Conservation (phyloP, 2,329 filamentous ascomycete species). For the Colletotrichum sp. region DNA sequence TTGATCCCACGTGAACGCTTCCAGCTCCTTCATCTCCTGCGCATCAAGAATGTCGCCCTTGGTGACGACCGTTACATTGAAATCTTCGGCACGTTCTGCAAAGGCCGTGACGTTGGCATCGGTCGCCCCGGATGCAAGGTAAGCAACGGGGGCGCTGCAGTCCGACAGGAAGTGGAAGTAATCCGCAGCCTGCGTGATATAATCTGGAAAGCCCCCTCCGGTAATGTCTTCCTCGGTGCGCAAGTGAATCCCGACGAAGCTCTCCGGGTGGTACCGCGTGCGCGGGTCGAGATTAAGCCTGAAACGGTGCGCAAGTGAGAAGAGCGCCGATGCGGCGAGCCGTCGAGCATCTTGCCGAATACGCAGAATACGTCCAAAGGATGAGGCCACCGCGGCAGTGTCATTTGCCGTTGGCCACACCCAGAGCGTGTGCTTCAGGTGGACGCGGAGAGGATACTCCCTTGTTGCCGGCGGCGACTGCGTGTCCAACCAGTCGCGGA, state of each 20-base stretch:
- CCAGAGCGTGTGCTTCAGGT: slow-evolving; percentile 31
- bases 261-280: slow-evolving; percentile 23
- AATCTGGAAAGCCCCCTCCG: slow-evolving; percentile 30
- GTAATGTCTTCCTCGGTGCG: slow-evolving; percentile 37
- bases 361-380: slow-evolving; percentile 45
- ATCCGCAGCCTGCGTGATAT: slow-evolving; percentile 34
- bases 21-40: slow-evolving; percentile 36
- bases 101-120: slow-evolving; percentile 40
- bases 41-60: slow-evolving; percentile 48
- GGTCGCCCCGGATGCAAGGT: slow-evolving; percentile 47
- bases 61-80: slow-evolving; percentile 42
- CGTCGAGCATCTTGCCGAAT: slow-evolving; percentile 35
- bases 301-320: slow-evolving; percentile 33
- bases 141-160: slow-evolving; percentile 38
- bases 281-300: slow-evolving; percentile 29
- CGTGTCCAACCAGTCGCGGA: slow-evolving; percentile 30
- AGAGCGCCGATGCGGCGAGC: slow-evolving; percentile 38
- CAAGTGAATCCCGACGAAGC: slow-evolving; percentile 39
- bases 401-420: slow-evolving; percentile 37
- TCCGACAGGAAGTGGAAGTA: slow-evolving; percentile 32
- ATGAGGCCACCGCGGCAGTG: slow-evolving; percentile 29
- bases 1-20: slow-evolving; percentile 51
- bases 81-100: slow-evolving; percentile 35
- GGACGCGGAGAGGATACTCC: slow-evolving; percentile 35
- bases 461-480: slow-evolving; percentile 29